Evolutionary conservation across 495 filamentous ascomycete species (phyloP).

Genomic region (Penicillium lividum): DNA sequence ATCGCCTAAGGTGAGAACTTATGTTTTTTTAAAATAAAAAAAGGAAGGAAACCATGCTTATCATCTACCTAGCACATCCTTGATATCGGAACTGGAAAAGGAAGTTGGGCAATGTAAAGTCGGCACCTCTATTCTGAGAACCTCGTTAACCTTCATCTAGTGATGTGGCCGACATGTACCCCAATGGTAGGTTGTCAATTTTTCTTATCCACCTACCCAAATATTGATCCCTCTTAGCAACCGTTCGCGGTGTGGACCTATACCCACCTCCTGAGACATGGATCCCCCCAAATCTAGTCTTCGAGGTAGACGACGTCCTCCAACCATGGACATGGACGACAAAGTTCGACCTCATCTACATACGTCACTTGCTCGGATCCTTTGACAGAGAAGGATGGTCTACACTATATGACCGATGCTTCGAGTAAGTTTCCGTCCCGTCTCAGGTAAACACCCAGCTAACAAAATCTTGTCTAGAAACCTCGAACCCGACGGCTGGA

Average conservation of each 20-base stretch:
- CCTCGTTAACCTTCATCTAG: background rate
- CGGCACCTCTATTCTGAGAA: background rate
- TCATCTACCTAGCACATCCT: background rate
- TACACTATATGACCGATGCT: conserved; percentile 25
- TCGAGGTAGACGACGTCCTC: conserved; percentile 35
- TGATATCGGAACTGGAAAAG: conserved; percentile 13
- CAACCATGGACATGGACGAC: conserved; percentile 30
- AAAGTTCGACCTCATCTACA: conserved; percentile 33
- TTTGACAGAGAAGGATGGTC: conserved; percentile 29
- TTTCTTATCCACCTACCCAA: background rate
- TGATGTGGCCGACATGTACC: conserved; percentile 3
- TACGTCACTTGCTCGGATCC: conserved; percentile 22
- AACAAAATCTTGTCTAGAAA: background rate
- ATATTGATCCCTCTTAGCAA: conserved; percentile 4
- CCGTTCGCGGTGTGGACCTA: conserved; percentile 26
- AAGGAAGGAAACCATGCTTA: background rate
- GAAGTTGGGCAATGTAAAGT: conserved; percentile 13
- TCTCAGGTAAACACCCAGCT: background rate
- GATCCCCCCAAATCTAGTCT: conserved; percentile 36
- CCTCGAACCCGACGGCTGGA: conserved; percentile 12
- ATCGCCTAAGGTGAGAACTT: background rate
- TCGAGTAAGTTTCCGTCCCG: conserved; percentile 8
- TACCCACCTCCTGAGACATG: conserved; percentile 25
- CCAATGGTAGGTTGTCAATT: background rate
- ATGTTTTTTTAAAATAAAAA: background rate